Evolutionary conservation across 805 yeast genomes (phyloP).

Genomic region (Kockiozyma suomiensis): DNA sequence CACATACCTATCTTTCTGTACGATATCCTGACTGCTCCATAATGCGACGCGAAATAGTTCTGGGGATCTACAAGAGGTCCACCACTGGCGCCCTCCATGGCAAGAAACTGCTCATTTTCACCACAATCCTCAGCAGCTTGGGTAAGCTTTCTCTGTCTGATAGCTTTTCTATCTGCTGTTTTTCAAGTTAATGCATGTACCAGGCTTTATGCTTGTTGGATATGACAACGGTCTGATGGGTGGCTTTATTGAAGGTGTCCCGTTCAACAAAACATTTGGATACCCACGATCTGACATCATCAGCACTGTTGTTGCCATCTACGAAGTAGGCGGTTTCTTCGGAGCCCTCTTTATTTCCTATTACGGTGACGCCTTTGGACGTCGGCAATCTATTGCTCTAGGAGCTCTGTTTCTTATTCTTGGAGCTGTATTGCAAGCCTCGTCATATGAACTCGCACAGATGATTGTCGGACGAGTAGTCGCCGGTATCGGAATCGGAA

Average conservation of each 20-base stretch:
- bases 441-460: slow-evolving; percentile 44
- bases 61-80: background rate
- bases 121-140: slow-evolving; percentile 8
- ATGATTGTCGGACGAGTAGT: slow-evolving; percentile 53
- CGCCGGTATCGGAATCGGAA: slow-evolving; percentile 58
- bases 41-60: background rate
- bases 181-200: background rate
- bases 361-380: slow-evolving; percentile 36
- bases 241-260: slow-evolving; percentile 20
- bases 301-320: slow-evolving; percentile 53
- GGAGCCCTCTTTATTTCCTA: slow-evolving; percentile 53
- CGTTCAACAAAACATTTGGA: slow-evolving; percentile 42
- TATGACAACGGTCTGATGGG: slow-evolving; percentile 31
- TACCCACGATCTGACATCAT: slow-evolving; percentile 49
- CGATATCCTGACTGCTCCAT: background rate
- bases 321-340: slow-evolving; percentile 55
- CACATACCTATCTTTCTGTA: background rate
- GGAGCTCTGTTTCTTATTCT: slow-evolving; percentile 22
- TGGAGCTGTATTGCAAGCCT: slow-evolving; percentile 31
- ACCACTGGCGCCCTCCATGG: slow-evolving; percentile 7
- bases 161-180: background rate
- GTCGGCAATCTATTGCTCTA: slow-evolving; percentile 22
- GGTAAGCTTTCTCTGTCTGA: background rate
- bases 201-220: slow-evolving; percentile 16
- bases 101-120: background rate